Conservation (phyloP, 768 basidiomycete genomes). For the Termitomyces bulborhizus region DNA sequence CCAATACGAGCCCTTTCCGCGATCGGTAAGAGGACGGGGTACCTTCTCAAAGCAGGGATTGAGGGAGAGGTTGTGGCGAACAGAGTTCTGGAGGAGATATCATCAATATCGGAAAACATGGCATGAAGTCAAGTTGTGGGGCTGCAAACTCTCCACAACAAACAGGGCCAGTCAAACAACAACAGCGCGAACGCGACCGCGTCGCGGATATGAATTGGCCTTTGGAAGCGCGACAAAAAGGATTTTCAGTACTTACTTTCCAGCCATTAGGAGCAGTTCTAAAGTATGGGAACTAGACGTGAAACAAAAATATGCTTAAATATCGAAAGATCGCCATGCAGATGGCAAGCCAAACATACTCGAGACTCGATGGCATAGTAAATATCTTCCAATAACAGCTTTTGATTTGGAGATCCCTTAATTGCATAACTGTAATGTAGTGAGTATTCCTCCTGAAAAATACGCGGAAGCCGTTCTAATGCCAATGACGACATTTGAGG, state of each 20-base stretch:
- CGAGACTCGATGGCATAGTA: constrained; percentile 89
- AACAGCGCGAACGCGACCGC: constrained; percentile 57
- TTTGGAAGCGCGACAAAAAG: constrained; percentile 1
- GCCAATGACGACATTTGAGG: constrained; percentile 4
- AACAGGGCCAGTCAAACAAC: constrained; percentile 57
- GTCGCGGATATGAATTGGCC: constrained; percentile 10
- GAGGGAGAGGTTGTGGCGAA: constrained; percentile 84
- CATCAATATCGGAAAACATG: constrained; percentile 19
- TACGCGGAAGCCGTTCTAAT: constrained; percentile 9
- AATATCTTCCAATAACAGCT: constrained; percentile 80
- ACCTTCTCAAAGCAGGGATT: constrained; percentile 92
- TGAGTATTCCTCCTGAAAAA: constrained; percentile 7
- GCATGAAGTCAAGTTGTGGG: constrained; percentile 22
- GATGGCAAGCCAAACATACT: constrained; percentile 37
- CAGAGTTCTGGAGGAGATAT: constrained; percentile 60
- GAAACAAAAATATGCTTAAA: constrained; percentile 3
- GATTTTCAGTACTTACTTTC: constrained; percentile 56
- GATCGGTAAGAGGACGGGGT: constrained; percentile 84
- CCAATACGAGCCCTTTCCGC: constrained; percentile 91
- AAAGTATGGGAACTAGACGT: constrained; percentile 78
- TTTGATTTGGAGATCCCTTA: constrained; percentile 86
- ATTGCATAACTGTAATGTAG: constrained; percentile 66
- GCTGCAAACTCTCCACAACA: constrained; percentile 43
- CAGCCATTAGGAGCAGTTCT: constrained; percentile 83
- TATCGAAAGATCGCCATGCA: neutral